phyloP scores from a whole-genome alignment of 2,329 filamentous ascomycete species.

The Botrytis fabae region DNA sequence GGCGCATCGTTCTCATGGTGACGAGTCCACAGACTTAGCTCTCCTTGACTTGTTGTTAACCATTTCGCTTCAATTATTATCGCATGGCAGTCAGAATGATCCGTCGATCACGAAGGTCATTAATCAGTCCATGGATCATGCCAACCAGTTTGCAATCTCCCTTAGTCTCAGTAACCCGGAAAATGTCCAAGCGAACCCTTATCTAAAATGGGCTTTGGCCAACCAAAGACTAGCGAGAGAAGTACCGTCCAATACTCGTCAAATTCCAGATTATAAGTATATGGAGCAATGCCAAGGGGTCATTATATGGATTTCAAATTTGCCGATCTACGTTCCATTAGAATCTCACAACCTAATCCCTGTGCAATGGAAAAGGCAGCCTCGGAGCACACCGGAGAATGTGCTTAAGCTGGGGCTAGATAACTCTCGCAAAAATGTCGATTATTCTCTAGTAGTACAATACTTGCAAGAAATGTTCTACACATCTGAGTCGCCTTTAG shows the following conservation, averaged over 20 bases:
- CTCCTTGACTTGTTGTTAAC: not conserved
- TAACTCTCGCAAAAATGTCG: not conserved
- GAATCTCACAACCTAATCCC: not conserved
- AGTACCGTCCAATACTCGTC: not conserved
- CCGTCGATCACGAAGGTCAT: not conserved
- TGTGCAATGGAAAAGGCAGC: not conserved
- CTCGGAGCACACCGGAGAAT: not conserved
- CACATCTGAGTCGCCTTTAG: not conserved
- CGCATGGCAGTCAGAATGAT: not conserved
- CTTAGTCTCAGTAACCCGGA: not conserved
- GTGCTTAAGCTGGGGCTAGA: not conserved
- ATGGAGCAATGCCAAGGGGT: not conserved
- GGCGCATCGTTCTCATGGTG: not conserved
- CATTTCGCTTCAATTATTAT: not conserved
- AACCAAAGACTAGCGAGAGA: not conserved
- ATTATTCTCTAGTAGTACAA: not conserved
- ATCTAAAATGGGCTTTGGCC: not conserved
- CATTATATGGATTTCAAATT: not conserved
- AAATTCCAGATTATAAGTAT: not conserved
- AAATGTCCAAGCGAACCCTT: conserved; percentile 6
- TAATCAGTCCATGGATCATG: not conserved
- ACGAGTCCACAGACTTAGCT: not conserved
- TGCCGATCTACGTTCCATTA: not conserved
- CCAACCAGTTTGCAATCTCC: not conserved
- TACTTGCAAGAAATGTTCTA: not conserved